A percentile compares a stretch with the other conserved stretches of the same genome.
Evolutionary conservation across 805 yeast genomes (phyloP).

Genomic region (Candida hungchunana): DNA sequence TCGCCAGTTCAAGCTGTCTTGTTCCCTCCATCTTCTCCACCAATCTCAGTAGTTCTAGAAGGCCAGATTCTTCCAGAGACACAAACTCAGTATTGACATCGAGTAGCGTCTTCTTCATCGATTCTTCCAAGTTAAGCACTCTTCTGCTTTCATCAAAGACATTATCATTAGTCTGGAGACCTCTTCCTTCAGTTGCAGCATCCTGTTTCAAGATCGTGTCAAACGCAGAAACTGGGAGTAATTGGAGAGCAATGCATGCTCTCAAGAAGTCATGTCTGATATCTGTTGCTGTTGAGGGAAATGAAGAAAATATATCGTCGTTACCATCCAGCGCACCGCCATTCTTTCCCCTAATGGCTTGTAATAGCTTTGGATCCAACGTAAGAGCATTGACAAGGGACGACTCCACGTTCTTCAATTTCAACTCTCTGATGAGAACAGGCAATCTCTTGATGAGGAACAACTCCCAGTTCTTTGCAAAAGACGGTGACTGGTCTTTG

Average conservation of each 20-base stretch:
- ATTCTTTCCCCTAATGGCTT: constrained; percentile 20
- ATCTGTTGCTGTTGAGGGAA: constrained; percentile 42
- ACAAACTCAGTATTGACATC: constrained; percentile 45
- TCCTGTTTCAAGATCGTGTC: constrained; percentile 36
- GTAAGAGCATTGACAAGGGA: constrained; percentile 28
- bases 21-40: constrained; percentile 44
- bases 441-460: constrained; percentile 47
- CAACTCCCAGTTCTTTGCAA: constrained; percentile 39
- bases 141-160: constrained; percentile 31
- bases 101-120: constrained; percentile 27
- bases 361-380: constrained; percentile 31
- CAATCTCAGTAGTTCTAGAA: constrained; percentile 45
- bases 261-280: constrained; percentile 49
- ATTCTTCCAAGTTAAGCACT: constrained; percentile 27
- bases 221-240: constrained; percentile 33
- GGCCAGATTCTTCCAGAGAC: constrained; percentile 47
- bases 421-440: constrained; percentile 33
- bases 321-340: constrained; percentile 14
- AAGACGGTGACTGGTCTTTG: constrained; percentile 30
- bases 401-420: constrained; percentile 26
- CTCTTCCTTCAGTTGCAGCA: constrained; percentile 32
- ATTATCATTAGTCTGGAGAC: constrained; percentile 31
- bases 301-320: constrained; percentile 50
- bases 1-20: constrained; percentile 42
- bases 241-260: constrained; percentile 36